phyloP scores from a whole-genome alignment of 352 stramenopile genomes.

The Phytopythium chamaehyphon region DNA sequence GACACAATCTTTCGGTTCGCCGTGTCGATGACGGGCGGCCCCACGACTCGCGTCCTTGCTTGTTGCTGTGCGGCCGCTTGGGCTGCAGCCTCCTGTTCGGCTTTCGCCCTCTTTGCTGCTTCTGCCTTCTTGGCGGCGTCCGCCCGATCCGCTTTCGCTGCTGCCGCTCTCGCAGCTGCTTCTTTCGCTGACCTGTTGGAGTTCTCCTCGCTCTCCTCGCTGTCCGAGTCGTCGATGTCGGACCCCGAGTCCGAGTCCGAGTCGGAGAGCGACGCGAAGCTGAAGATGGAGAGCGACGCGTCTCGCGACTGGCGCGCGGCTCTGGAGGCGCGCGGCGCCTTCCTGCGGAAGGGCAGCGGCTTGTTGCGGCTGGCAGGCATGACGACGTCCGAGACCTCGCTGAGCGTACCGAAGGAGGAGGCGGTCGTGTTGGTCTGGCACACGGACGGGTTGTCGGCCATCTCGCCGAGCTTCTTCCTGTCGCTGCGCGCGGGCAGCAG shows the following conservation, averaged over 20 bases:
- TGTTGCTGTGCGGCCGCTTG: neutral
- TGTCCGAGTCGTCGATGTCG: slow-evolving; percentile 7
- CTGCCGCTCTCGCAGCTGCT: neutral
- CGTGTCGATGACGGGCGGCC: neutral
- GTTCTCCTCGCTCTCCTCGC: slow-evolving; percentile 13
- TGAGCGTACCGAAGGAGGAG: slow-evolving; percentile 22
- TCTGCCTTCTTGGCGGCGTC: neutral
- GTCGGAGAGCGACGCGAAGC: slow-evolving; percentile 29
- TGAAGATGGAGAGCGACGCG: slow-evolving; percentile 41
- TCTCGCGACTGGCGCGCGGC: slow-evolving; percentile 21
- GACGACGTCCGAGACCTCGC: slow-evolving; percentile 17
- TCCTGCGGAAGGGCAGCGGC: slow-evolving; percentile 11
- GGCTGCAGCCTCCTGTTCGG: neutral
- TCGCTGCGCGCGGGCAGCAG: neutral
- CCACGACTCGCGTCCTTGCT: neutral
- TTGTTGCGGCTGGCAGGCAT: slow-evolving; percentile 6
- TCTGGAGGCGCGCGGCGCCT: slow-evolving; percentile 12
- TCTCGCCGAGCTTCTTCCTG: slow-evolving; percentile 2
- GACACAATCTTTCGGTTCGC: slow-evolving; percentile 6
- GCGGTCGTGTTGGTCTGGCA: slow-evolving; percentile 19
- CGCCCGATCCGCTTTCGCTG: neutral
- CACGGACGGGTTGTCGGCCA: slow-evolving; percentile 19
- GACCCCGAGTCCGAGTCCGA: slow-evolving; percentile 15
- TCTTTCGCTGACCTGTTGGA: neutral
- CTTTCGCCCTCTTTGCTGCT: neutral